phyloP scores from a whole-genome alignment of 257 asterid species.

The Cinchona pubescens region DNA sequence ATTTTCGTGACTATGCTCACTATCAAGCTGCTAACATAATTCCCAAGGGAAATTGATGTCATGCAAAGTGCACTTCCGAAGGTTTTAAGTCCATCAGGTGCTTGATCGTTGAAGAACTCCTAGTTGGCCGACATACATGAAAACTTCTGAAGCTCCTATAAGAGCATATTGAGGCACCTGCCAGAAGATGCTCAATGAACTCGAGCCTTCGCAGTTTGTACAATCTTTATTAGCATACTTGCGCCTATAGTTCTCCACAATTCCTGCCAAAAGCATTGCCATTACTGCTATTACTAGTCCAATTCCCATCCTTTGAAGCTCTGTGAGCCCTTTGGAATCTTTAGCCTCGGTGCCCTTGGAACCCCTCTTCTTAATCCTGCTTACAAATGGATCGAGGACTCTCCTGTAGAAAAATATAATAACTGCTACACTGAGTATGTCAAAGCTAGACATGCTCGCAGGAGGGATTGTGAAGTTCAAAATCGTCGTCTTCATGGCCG shows the following conservation, averaged over 20 bases:
- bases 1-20: slow-evolving; percentile 80
- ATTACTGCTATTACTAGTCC: slow-evolving; percentile 70
- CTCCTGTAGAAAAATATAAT: slow-evolving; percentile 77
- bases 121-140: slow-evolving; percentile 90
- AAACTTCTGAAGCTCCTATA: slow-evolving; percentile 91
- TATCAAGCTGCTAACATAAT: slow-evolving; percentile 74
- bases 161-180: slow-evolving; percentile 88
- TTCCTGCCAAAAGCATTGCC: slow-evolving; percentile 81
- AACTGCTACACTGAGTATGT: slow-evolving; percentile 76
- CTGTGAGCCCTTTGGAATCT: slow-evolving; percentile 48
- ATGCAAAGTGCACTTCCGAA: slow-evolving; percentile 93
- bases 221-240: slow-evolving; percentile 60
- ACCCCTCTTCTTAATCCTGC: slow-evolving; percentile 30
- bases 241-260: slow-evolving; percentile 72
- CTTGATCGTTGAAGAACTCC: slow-evolving; percentile 85
- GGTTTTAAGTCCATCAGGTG: slow-evolving; percentile 91
- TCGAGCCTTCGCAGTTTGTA: slow-evolving; percentile 69
- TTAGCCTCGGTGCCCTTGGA: slow-evolving; percentile 43
- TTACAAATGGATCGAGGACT: slow-evolving; percentile 55
- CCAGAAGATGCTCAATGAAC: slow-evolving; percentile 88
- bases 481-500: slow-evolving; percentile 64
- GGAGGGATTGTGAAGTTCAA: slow-evolving; percentile 78
- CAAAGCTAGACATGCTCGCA: slow-evolving; percentile 94
- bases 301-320: slow-evolving; percentile 92
- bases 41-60: slow-evolving; percentile 94